Percentiles rank a stretch among this genome's conserved stretches.
phyloP scores from a whole-genome alignment of 2,329 filamentous ascomycete species.

The Penicillium sp. region DNA sequence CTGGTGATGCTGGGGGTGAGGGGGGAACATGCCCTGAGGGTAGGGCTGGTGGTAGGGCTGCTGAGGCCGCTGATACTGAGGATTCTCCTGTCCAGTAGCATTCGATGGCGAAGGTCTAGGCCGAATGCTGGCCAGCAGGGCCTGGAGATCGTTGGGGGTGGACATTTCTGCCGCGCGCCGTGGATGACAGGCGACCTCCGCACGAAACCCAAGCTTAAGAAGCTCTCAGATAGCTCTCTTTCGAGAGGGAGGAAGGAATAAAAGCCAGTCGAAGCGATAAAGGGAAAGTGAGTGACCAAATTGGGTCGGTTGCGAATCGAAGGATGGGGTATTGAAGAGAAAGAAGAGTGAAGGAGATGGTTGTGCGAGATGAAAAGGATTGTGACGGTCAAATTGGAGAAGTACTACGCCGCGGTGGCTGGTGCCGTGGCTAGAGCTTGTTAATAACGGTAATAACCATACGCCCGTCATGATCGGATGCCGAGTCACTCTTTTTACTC shows the following conservation, averaged over 20 bases:
- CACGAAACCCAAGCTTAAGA: conserved; percentile 35
- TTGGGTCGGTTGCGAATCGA: conserved; percentile 7
- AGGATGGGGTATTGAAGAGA: neutral
- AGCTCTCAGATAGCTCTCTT: conserved; percentile 42
- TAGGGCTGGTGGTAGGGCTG: conserved; percentile 36
- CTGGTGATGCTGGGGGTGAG: conserved; percentile 32
- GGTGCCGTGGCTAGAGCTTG: conserved; percentile 11
- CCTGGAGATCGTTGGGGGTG: conserved; percentile 54
- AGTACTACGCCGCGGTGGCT: conserved; percentile 20
- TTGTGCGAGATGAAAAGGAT: conserved; percentile 32
- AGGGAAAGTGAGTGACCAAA: conserved; percentile 28
- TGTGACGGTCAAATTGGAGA: conserved; percentile 29
- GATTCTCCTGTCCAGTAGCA: conserved; percentile 37
- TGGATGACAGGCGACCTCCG: conserved; percentile 38
- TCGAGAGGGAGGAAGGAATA: conserved; percentile 34
- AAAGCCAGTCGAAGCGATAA: conserved; percentile 20
- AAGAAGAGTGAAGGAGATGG: conserved; percentile 14
- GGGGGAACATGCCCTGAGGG: conserved; percentile 37
- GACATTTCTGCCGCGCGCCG: conserved; percentile 54
- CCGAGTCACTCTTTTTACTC: neutral
- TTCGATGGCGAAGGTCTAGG: conserved; percentile 47
- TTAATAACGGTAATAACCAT: conserved; percentile 10
- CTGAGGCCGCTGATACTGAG: conserved; percentile 35
- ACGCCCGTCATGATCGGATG: neutral
- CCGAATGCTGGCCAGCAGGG: conserved; percentile 54